phyloP scores from a whole-genome alignment of 768 basidiomycete species.

The Suillus brevipes region DNA sequence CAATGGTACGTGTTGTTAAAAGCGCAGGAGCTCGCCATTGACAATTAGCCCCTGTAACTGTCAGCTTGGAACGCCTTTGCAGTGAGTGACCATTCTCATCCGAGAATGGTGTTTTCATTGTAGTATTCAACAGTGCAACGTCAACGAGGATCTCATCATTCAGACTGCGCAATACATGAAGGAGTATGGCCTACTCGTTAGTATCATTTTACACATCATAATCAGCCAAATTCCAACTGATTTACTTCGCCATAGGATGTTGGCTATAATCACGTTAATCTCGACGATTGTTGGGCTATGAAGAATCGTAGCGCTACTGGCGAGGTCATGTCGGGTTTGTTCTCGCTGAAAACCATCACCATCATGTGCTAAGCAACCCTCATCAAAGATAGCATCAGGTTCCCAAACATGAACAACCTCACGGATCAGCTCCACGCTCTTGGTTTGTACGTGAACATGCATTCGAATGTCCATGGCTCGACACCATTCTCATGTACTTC shows the following conservation, averaged over 20 bases:
- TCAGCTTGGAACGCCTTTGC: slow-evolving; percentile 69
- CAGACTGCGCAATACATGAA: slow-evolving; percentile 53
- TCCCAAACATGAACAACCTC: slow-evolving; percentile 57
- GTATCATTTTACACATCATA: slow-evolving; percentile 1
- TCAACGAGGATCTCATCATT: slow-evolving; percentile 52
- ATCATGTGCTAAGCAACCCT: not conserved
- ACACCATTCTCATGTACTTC: slow-evolving; percentile 7
- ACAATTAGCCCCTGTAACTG: slow-evolving; percentile 6
- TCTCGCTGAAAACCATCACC: not conserved
- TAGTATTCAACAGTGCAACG: slow-evolving; percentile 46
- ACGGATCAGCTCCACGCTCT: slow-evolving; percentile 54
- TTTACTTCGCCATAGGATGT: slow-evolving; percentile 39
- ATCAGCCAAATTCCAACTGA: slow-evolving; percentile 7
- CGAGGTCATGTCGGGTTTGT: slow-evolving; percentile 54
- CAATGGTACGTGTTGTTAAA: slow-evolving; percentile 21
- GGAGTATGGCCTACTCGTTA: slow-evolving; percentile 50
- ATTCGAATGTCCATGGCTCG: not conserved
- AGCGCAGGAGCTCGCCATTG: not conserved
- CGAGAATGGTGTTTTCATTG: not conserved
- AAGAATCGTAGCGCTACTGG: slow-evolving; percentile 52
- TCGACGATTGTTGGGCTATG: slow-evolving; percentile 66
- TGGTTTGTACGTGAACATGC: slow-evolving; percentile 47
- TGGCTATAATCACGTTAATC: slow-evolving; percentile 59
- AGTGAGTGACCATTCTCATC: slow-evolving; percentile 34
- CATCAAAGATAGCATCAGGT: slow-evolving; percentile 45